Percentiles rank a stretch among this genome's conserved stretches.
Evolutionary conservation across 2,329 filamentous ascomycete species (phyloP).

Genomic region (Lecanicillium sp.): DNA sequence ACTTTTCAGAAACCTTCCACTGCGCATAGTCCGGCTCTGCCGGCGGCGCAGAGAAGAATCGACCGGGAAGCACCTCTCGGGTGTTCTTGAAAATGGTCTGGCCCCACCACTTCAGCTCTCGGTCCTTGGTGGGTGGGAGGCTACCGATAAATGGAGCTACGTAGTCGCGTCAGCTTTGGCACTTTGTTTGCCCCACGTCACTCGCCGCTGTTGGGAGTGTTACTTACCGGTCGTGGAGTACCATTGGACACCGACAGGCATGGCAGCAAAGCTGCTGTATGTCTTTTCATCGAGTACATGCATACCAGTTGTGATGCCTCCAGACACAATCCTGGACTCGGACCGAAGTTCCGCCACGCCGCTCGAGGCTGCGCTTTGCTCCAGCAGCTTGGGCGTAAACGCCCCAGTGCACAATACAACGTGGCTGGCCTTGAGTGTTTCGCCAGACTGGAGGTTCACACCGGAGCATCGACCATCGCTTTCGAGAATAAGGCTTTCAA

Average conservation of each 20-base stretch:
- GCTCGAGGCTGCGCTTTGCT: slow-evolving; percentile 39
- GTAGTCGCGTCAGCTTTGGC: slow-evolving; percentile 13
- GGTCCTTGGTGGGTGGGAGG: slow-evolving; percentile 43
- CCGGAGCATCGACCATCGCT: slow-evolving; percentile 36
- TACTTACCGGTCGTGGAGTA: slow-evolving; percentile 26
- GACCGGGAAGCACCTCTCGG: slow-evolving; percentile 42
- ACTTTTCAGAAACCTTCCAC: slow-evolving; percentile 48
- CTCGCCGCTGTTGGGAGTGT: no score
- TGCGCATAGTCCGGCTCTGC: slow-evolving; percentile 49
- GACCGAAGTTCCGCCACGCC: slow-evolving; percentile 40
- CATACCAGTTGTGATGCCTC: slow-evolving; percentile 52
- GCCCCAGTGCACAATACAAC: slow-evolving; percentile 49
- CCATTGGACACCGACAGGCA: slow-evolving; percentile 41
- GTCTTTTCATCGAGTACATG: slow-evolving; percentile 42
- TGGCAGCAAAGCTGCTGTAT: slow-evolving; percentile 33
- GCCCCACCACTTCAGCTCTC: slow-evolving; percentile 54
- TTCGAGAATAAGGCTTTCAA: slow-evolving; percentile 39
- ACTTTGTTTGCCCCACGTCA: no score
- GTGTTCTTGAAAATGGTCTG: slow-evolving; percentile 52
- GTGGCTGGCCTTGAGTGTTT: slow-evolving; percentile 37
- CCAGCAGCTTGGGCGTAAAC: slow-evolving; percentile 48
- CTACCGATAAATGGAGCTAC: slow-evolving; percentile 49
- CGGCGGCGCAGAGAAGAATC: slow-evolving; percentile 49
- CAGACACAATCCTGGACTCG: slow-evolving; percentile 47
- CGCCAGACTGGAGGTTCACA: slow-evolving; percentile 37